A percentile compares a stretch with the other conserved stretches of the same genome.
These are phyloP conservation scores for Mortierella sp. DNA, from an alignment of 371 early-diverging fungal genomes.

Conservation along the genomic window DNA sequence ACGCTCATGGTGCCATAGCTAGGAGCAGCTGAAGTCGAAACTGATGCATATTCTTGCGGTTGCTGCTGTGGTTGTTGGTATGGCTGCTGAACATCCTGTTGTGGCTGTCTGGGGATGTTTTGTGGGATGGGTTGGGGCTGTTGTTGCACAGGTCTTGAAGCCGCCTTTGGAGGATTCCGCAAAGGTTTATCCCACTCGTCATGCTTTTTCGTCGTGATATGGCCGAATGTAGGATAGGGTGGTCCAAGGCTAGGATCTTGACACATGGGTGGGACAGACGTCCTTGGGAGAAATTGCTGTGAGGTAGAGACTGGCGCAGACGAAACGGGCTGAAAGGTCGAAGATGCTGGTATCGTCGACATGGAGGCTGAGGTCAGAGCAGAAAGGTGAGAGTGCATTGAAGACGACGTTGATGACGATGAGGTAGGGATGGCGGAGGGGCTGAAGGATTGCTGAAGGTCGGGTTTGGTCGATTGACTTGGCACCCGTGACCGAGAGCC, in stretches of 20 bases:
- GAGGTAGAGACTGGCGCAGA: constrained; percentile 16
- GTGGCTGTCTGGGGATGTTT: constrained; percentile 21
- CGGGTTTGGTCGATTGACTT: constrained; percentile 1
- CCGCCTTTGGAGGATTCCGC: constrained; percentile 9
- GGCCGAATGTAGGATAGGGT: constrained; percentile 27
- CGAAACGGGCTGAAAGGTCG: constrained; percentile 12
- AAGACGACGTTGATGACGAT: not conserved
- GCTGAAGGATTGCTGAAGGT: not conserved
- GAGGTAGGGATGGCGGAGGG: not conserved
- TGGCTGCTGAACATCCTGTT: constrained; percentile 22
- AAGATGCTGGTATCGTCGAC: constrained; percentile 12
- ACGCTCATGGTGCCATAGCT: not conserved
- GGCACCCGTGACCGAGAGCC: not conserved
- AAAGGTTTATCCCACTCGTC: constrained; percentile 11
- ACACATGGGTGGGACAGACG: constrained; percentile 43
- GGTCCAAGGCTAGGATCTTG: constrained; percentile 42
- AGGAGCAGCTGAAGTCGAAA: constrained; percentile 4
- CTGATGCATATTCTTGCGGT: constrained; percentile 7
- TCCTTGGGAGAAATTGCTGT: not conserved
- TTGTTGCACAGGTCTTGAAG: constrained; percentile 20
- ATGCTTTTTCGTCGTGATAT: constrained; percentile 35
- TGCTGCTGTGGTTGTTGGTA: constrained; percentile 30
- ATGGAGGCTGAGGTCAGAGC: not conserved
- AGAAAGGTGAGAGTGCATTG: not conserved
- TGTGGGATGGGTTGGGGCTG: constrained; percentile 17